Percentiles rank a stretch among this genome's conserved stretches.
Conservation (phyloP, 2,329 filamentous ascomycete genomes). For the Hawksworthiomyces lignivorus region DNA sequence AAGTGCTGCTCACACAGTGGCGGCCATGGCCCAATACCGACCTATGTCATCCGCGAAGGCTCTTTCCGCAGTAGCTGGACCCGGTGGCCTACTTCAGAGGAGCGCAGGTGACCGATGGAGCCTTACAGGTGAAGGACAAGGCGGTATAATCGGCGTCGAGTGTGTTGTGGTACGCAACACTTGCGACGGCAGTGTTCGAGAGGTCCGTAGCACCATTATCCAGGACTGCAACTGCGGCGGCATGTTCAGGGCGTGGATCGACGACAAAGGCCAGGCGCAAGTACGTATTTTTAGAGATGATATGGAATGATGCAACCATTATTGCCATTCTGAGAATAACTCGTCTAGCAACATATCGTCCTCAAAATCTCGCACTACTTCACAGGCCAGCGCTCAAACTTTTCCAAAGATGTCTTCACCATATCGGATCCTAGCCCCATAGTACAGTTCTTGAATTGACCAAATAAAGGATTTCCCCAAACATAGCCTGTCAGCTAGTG, state of each 20-base stretch:
- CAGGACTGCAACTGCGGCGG: constrained; percentile 81
- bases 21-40: constrained; percentile 62
- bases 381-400: no score
- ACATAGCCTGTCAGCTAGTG: no score
- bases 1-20: constrained; percentile 63
- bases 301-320: no score
- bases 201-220: constrained; percentile 46
- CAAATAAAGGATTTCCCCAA: no score
- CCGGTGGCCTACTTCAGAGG: constrained; percentile 62
- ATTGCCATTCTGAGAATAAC: no score
- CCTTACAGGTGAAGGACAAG: constrained; percentile 68
- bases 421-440: no score
- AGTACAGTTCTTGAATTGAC: no score
- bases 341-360: no score
- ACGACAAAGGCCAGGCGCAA: constrained; percentile 49
- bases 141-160: constrained; percentile 80
- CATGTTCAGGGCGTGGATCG: constrained; percentile 76
- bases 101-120: constrained; percentile 70
- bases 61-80: constrained; percentile 59
- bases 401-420: no score
- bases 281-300: constrained; percentile 48
- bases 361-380: no score
- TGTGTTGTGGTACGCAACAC: constrained; percentile 40
- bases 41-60: constrained; percentile 46
- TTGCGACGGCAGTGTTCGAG: constrained; percentile 32